Conservation (phyloP, 805 yeast genomes). For the Danielia oregonensis region DNA sequence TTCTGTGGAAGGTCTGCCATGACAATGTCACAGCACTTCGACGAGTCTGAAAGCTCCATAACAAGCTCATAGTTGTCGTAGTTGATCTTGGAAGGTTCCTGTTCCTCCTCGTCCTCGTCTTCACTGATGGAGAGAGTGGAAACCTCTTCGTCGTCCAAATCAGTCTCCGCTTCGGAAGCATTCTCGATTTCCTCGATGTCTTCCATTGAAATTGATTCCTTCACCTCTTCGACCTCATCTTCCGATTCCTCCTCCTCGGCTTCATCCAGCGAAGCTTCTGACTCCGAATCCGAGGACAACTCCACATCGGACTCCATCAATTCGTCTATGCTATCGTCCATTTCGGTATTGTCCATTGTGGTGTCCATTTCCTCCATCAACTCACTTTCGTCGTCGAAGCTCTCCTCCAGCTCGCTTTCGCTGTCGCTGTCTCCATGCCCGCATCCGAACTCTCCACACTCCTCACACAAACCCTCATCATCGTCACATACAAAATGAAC, state of each 20-base stretch:
- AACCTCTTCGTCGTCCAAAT: constrained; percentile 16
- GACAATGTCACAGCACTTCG: constrained; percentile 68
- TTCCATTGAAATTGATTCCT: constrained; percentile 24
- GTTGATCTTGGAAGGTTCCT: constrained; percentile 1
- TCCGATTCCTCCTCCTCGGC: constrained; percentile 11
- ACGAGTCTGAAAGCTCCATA: constrained; percentile 29
- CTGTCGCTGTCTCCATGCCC: constrained; percentile 9
- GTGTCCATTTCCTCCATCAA: constrained; percentile 6
- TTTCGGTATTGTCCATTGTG: constrained; percentile 2
- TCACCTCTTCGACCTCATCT: constrained; percentile 19
- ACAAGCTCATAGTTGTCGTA: constrained; percentile 29
- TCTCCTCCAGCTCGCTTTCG: constrained; percentile 9
- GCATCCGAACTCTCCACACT: constrained; percentile 17
- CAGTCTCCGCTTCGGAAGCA: constrained; percentile 21
- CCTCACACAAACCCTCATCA: constrained; percentile 14
- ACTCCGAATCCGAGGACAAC: background rate
- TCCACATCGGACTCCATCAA: constrained; percentile 2
- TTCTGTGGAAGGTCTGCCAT: constrained; percentile 39
- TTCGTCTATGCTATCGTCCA: constrained; percentile 8
- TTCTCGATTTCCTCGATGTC: constrained; percentile 25
- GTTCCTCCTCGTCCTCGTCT: constrained; percentile 17
- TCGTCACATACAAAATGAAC: constrained; percentile 36
- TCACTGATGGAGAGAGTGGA: constrained; percentile 16
- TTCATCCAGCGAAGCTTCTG: constrained; percentile 1
- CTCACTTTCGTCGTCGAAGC: constrained; percentile 9